phyloP scores from a whole-genome alignment of 768 basidiomycete species.

The Rhizopogon vulgaris region DNA sequence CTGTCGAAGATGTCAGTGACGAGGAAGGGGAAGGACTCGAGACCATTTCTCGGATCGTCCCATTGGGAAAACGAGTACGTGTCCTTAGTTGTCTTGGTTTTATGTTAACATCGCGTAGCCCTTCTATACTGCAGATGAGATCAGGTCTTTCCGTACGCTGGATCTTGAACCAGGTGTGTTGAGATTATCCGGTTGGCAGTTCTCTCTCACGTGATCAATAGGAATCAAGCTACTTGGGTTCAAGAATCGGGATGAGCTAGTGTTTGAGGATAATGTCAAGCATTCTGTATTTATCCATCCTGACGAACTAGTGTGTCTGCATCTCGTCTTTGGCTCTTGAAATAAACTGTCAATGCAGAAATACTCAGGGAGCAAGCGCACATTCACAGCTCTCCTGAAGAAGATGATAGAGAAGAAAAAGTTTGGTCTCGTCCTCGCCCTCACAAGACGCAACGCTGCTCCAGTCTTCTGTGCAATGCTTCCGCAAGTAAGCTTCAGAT shows the following conservation, averaged over 20 bases:
- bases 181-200: background rate
- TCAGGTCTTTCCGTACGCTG: constrained; percentile 75
- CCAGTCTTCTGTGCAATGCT: constrained; percentile 81
- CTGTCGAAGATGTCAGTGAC: constrained; percentile 19
- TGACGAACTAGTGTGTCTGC: constrained; percentile 65
- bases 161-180: constrained; percentile 67
- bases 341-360: constrained; percentile 30
- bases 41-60: constrained; percentile 40
- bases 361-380: constrained; percentile 87
- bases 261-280: constrained; percentile 87
- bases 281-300: constrained; percentile 91
- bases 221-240: constrained; percentile 93
- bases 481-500: constrained; percentile 59
- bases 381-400: constrained; percentile 82
- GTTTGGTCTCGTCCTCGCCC: constrained; percentile 69
- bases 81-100: background rate
- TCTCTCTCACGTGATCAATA: constrained; percentile 17
- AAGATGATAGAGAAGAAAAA: constrained; percentile 77
- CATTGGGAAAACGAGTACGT: constrained; percentile 45
- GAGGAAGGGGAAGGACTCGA: constrained; percentile 33
- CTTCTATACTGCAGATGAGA: constrained; percentile 80
- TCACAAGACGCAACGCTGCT: constrained; percentile 64
- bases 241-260: constrained; percentile 62
- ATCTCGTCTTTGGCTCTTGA: background rate
- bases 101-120: constrained; percentile 38